Base-by-base conservation (phyloP, 768 basidiomycete genomes). In the Rhizopogon vulgaris region DNA sequence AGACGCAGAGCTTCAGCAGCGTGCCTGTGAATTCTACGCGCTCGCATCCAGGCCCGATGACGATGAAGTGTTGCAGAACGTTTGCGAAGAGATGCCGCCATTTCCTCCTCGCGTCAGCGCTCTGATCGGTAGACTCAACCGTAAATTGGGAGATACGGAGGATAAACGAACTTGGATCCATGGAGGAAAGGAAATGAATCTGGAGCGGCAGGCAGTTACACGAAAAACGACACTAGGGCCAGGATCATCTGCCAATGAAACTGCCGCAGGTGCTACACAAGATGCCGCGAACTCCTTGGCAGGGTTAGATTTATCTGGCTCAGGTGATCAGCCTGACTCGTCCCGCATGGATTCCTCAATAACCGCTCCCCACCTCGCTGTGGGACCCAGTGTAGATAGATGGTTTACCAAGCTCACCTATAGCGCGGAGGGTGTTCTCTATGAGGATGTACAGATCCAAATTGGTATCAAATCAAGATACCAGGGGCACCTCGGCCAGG, bases 61-160 rank as follows among this genome's bases (percentile, higher is more conserved):
- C 34, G 94, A 98, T 60, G 94, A 94, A 57, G 77, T 98, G 40
- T 73, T 99, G 39, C 90, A 94, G 64, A 90, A 91, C 56, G 83
- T 98, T 12, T 97, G 94, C 66, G 96, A 98, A 67, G 96, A 98
- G 70, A 98, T 99, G 86, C 96, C 96, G 1, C 94, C 95, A 4
- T 99, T 96, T 78, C 94, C 95, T 3, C 89, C 95, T 48, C 83
- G 96, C 42, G 90, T 92, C 58, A 95, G 93, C 53, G 87, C 94
- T 2, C 75, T 99, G 7, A 75, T 96, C 46, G 89, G 82, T 42
- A 79, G 93, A 45, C 72, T 99, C 38, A 89, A 95, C 66, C 85
- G 83, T 63, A 95, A 94, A 64, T 87, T 90, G 34, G 87, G 85
- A 5, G 90, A 93, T 59, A 90, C 90, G n/a, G 90, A 91, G 55